Percentiles rank a stretch among this genome's conserved stretches.
Evolutionary conservation across 2,329 filamentous ascomycete species (phyloP).

Genomic region (Pseudogymnoascus sp.): DNA sequence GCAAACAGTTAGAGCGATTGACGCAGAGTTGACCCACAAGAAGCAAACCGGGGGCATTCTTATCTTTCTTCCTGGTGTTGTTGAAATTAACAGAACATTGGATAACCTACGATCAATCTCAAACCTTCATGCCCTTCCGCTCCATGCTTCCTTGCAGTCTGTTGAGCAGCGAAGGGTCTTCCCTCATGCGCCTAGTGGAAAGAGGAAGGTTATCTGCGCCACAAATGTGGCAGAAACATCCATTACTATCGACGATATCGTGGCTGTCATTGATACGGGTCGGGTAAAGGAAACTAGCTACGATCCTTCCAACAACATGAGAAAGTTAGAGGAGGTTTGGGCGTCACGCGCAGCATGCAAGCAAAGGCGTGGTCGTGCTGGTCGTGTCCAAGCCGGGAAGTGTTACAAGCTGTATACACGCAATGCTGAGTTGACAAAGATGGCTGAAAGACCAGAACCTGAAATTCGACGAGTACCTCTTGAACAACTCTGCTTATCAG

Average conservation of each 20-base stretch:
- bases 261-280: slow-evolving; percentile 91
- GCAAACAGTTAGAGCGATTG: slow-evolving; percentile 72
- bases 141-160: slow-evolving; percentile 88
- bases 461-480: slow-evolving; percentile 89
- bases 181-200: slow-evolving; percentile 62
- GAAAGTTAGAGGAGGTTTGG: slow-evolving; percentile 90
- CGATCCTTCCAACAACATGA: slow-evolving; percentile 86
- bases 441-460: slow-evolving; percentile 82
- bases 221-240: slow-evolving; percentile 98
- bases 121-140: slow-evolving; percentile 68
- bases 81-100: slow-evolving; percentile 81
- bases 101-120: slow-evolving; percentile 56
- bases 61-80: slow-evolving; percentile 88
- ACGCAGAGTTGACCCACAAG: slow-evolving; percentile 58
- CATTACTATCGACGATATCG: slow-evolving; percentile 95
- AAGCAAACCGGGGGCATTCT: slow-evolving; percentile 75
- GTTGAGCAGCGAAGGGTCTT: slow-evolving; percentile 86
- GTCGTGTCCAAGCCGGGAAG: slow-evolving; percentile 79
- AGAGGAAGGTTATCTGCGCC: slow-evolving; percentile 85
- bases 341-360: slow-evolving; percentile 90
- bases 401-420: slow-evolving; percentile 95
- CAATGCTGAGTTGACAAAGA: slow-evolving; percentile 69
- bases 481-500: slow-evolving; percentile 88
- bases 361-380: slow-evolving; percentile 85
- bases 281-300: slow-evolving; percentile 96